These are phyloP conservation scores for Thuidium tamariscinum DNA, from an alignment of 225 moss, liverwort and hornwort species.

Conservation along the genomic window DNA sequence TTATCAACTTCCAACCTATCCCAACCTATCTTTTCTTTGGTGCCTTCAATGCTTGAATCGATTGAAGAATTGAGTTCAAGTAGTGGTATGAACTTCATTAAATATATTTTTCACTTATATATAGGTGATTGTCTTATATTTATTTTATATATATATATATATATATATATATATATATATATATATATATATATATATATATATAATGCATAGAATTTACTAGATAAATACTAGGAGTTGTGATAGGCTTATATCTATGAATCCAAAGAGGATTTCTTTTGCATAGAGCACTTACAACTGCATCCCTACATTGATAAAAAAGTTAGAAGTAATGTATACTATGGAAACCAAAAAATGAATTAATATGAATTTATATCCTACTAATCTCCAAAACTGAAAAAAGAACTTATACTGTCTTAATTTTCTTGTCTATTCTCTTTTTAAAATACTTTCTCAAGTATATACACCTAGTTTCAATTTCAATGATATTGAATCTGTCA, in stretches of 20 bases:
- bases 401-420: too few species aligned
- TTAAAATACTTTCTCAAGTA: not conserved
- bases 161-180: too few species aligned
- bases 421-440: not conserved
- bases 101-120: not conserved
- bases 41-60: not conserved
- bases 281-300: fast-evolving
- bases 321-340: not conserved
- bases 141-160: too few species aligned
- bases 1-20: not conserved
- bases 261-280: not conserved
- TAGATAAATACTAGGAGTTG: fast-evolving
- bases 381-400: too few species aligned
- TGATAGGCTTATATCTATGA: not conserved
- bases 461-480: not conserved
- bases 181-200: too few species aligned
- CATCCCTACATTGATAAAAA: not conserved
- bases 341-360: not conserved
- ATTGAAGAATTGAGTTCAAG: not conserved
- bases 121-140: not conserved
- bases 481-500: not conserved
- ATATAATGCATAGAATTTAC: not conserved
- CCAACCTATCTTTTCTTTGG: not conserved
- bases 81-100: too few species aligned
- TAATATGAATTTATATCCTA: too few species aligned